phyloP scores from a whole-genome alignment of 1,284 basidiomycete species.

The Acaromyces ingoldii region DNA sequence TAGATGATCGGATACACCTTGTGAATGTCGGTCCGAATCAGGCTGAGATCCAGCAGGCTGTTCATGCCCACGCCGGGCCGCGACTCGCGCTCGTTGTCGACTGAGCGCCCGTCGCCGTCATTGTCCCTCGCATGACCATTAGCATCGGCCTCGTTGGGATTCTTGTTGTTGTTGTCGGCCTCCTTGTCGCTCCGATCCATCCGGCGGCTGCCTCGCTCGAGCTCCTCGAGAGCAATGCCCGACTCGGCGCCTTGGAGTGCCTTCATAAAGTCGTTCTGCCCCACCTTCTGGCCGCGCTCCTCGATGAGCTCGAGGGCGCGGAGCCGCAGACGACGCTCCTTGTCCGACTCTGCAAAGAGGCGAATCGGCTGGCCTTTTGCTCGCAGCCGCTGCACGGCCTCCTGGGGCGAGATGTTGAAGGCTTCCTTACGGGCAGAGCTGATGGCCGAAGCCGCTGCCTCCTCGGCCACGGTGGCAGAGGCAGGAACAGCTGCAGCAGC shows the following conservation, averaged over 20 bases:
- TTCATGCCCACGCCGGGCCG: constrained; percentile 46
- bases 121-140: constrained; percentile 3
- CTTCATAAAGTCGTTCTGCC: constrained; percentile 76
- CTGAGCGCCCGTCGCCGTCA: neutral
- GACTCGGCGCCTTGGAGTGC: constrained; percentile 79
- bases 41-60: constrained; percentile 55
- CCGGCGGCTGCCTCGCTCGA: constrained; percentile 59
- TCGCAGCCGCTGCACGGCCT: constrained; percentile 80
- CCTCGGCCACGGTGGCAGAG: constrained; percentile 11
- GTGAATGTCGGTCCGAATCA: constrained; percentile 88
- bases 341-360: constrained; percentile 90
- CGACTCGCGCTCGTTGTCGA: neutral
- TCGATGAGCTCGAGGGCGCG: constrained; percentile 87
- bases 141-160: constrained; percentile 2
- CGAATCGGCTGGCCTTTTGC: constrained; percentile 88
- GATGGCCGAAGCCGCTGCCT: constrained; percentile 7
- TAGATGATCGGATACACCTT: constrained; percentile 96
- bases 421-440: constrained; percentile 28
- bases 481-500: constrained; percentile 10
- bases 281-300: constrained; percentile 24
- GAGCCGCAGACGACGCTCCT: constrained; percentile 80
- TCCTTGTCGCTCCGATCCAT: constrained; percentile 55
- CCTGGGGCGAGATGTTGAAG: constrained; percentile 90
- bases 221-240: constrained; percentile 60
- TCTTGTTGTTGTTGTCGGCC: constrained; percentile 14